A percentile compares a stretch with the other conserved stretches of the same genome.
These are phyloP conservation scores for Planoprotostelium fungivorum DNA, from an alignment of 78 protist genomes.

Conservation along the genomic window DNA sequence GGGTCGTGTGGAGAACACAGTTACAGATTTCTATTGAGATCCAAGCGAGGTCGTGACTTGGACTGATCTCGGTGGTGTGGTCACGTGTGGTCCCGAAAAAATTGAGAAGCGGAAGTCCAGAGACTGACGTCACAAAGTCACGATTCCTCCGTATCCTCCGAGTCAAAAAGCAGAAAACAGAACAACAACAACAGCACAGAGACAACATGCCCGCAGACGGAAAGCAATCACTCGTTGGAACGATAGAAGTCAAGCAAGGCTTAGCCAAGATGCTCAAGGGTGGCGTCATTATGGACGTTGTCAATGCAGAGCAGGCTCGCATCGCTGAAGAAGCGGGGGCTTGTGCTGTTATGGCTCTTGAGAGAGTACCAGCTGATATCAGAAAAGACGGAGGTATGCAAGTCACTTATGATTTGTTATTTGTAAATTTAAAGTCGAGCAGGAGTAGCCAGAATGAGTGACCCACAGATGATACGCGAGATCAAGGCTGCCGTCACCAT, in stretches of 20 bases:
- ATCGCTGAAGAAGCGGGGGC: slow-evolving; percentile 97
- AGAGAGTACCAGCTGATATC: slow-evolving; percentile 95
- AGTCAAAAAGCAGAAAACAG: too few relatives aligned
- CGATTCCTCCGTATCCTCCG: too few relatives aligned
- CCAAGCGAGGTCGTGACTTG: too few relatives aligned
- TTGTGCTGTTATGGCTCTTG: slow-evolving; percentile 93
- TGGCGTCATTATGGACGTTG: slow-evolving; percentile 95
- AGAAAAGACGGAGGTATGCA: slow-evolving; percentile 81
- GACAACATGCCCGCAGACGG: background rate
- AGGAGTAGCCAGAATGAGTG: slow-evolving; percentile 90
- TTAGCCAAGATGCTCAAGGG: slow-evolving; percentile 94
- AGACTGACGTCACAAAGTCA: too few relatives aligned
- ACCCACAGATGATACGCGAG: slow-evolving; percentile 84
- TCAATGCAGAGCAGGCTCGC: slow-evolving; percentile 91
- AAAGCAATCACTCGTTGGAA: slow-evolving; percentile 28
- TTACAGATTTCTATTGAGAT: too few relatives aligned
- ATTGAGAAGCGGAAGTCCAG: too few relatives aligned
- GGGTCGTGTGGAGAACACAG: too few relatives aligned
- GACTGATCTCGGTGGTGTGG: too few relatives aligned
- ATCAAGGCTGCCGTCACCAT: slow-evolving; percentile 85
- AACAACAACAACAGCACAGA: too few relatives aligned
- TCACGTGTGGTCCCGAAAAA: too few relatives aligned
- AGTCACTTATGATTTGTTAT: background rate
- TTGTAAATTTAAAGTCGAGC: too few relatives aligned
- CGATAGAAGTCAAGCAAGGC: slow-evolving; percentile 70